Evolutionary conservation across 2,329 filamentous ascomycete species (phyloP).

Genomic region (Amphichorda felina): DNA sequence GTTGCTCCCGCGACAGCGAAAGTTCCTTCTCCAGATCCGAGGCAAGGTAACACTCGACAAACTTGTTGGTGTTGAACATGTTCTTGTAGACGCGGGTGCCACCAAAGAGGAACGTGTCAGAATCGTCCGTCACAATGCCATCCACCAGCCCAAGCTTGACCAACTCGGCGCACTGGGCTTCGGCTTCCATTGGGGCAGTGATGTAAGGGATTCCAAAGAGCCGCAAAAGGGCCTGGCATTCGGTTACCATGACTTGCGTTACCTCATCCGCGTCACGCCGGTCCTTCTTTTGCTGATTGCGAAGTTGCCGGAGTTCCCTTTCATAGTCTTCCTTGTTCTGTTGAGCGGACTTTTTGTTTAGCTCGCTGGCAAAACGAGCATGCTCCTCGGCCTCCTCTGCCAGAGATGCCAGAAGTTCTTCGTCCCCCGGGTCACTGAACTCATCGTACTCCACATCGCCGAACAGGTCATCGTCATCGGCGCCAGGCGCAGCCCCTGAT

Average conservation of each 20-base stretch:
- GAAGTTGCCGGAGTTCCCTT: slow-evolving; percentile 71
- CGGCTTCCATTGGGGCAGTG: slow-evolving; percentile 96
- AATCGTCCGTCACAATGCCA: slow-evolving; percentile 95
- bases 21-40: slow-evolving; percentile 82
- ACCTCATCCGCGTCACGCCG: slow-evolving; percentile 93
- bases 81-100: slow-evolving; percentile 97
- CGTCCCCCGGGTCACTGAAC: slow-evolving; percentile 82
- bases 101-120: slow-evolving; percentile 92
- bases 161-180: slow-evolving; percentile 92
- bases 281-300: slow-evolving; percentile 93
- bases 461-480: slow-evolving; percentile 26
- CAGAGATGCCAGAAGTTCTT: slow-evolving; percentile 75
- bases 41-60: slow-evolving; percentile 87
- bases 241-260: slow-evolving; percentile 87
- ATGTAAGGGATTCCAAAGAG: slow-evolving; percentile 94
- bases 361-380: slow-evolving; percentile 75
- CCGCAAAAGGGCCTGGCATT: slow-evolving; percentile 82
- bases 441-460: slow-evolving; percentile 57
- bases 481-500: not conserved
- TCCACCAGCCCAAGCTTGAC: slow-evolving; percentile 82
- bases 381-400: slow-evolving; percentile 90
- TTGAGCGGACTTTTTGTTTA: slow-evolving; percentile 62
- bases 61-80: slow-evolving; percentile 98
- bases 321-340: slow-evolving; percentile 76
- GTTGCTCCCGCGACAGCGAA: slow-evolving; percentile 70